These are phyloP conservation scores for Lepidium sativum DNA, from an alignment of 345 rosid species.

Conservation along the genomic window DNA sequence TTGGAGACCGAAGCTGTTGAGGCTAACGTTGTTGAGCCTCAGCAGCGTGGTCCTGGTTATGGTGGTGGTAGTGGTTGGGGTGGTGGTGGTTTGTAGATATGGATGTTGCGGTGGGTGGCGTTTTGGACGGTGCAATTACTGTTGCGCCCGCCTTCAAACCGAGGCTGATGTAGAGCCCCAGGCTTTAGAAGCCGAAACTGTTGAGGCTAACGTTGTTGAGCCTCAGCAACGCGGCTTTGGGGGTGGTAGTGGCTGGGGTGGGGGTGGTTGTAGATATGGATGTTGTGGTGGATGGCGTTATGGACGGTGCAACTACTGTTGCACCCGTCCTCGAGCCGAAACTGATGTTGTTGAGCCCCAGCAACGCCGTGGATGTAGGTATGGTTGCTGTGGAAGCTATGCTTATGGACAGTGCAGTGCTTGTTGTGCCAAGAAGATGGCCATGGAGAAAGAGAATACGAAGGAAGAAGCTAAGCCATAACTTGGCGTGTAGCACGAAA, in stretches of 20 bases:
- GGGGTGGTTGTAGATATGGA: constrained; percentile 7
- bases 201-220: too few relatives aligned
- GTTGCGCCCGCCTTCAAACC: neutral
- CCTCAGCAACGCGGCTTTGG: too few relatives aligned
- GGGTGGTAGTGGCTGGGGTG: neutral
- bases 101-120: constrained; percentile 11
- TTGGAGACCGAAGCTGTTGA: constrained; percentile 8
- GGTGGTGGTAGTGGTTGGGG: neutral
- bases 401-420: neutral
- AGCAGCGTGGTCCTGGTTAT: neutral
- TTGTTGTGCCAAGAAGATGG: constrained; percentile 18
- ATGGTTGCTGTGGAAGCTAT: constrained; percentile 16
- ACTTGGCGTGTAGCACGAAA: constrained; percentile 19
- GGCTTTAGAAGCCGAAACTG: neutral
- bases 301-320: constrained; percentile 7
- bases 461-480: constrained; percentile 23
- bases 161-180: neutral
- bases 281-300: neutral
- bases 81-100: constrained; percentile 6
- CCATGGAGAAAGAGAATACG: neutral
- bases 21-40: constrained; percentile 13
- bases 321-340: neutral
- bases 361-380: constrained; percentile 5
- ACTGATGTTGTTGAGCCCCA: constrained; percentile 14
- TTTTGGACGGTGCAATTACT: neutral